Evolutionary conservation across 345 rosid species (phyloP).

Genomic region (Anacardium occidentale): DNA sequence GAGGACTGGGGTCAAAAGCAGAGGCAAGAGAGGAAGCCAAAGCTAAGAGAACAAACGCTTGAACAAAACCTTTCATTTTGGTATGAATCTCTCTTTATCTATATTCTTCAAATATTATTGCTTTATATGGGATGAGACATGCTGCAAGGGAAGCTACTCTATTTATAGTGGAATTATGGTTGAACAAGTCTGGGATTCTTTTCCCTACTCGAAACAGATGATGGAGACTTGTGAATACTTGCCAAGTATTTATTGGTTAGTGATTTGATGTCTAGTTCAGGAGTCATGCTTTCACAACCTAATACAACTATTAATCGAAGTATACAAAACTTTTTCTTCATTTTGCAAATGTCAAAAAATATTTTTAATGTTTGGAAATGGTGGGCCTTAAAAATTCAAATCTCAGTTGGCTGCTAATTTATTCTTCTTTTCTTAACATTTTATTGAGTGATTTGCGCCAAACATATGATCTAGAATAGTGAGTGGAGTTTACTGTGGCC

Average conservation of each 20-base stretch:
- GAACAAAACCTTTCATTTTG: constrained; percentile 17
- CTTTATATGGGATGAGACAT: neutral
- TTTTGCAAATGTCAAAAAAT: neutral
- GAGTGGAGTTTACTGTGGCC: too few relatives aligned
- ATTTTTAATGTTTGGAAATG: neutral
- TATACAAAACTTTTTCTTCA: too few relatives aligned
- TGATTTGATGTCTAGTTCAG: neutral
- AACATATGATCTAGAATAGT: too few relatives aligned
- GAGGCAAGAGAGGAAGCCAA: neutral
- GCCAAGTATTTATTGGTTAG: too few relatives aligned
- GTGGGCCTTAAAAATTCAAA: neutral
- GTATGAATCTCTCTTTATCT: neutral
- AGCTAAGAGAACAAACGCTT: constrained; percentile 17
- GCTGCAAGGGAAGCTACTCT: neutral
- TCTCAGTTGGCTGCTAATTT: neutral
- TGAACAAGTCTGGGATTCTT: neutral
- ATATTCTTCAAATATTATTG: neutral
- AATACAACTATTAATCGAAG: neutral
- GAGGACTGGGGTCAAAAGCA: too few relatives aligned
- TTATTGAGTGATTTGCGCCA: too few relatives aligned
- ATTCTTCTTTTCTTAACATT: too few relatives aligned
- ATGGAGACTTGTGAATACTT: neutral
- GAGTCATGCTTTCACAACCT: neutral
- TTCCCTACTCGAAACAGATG: neutral
- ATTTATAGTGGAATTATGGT: neutral